A percentile compares a stretch with the other conserved stretches of the same genome.
These are phyloP conservation scores for Syzygium jambos DNA, from an alignment of 345 rosid genomes.

Conservation along the genomic window DNA sequence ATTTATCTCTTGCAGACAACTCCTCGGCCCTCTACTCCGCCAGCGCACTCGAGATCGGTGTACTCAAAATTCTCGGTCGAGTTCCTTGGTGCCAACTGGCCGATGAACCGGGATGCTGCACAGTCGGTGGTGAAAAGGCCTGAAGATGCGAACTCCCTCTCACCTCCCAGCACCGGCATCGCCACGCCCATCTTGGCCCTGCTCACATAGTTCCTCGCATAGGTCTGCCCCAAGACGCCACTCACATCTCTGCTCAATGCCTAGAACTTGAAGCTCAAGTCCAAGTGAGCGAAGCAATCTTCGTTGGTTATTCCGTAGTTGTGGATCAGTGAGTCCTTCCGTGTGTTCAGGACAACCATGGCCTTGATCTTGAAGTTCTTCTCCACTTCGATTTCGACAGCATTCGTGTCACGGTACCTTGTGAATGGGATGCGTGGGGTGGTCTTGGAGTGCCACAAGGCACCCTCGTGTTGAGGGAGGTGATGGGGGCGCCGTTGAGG, in stretches of 20 bases:
- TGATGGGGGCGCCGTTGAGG: slow-evolving; percentile 11
- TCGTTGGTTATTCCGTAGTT: slow-evolving; percentile 22
- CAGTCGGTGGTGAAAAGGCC: slow-evolving; percentile 48
- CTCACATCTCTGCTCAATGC: slow-evolving; percentile 33
- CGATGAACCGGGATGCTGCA: slow-evolving; percentile 6
- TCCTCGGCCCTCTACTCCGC: slow-evolving; percentile 6
- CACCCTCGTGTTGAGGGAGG: slow-evolving; percentile 8
- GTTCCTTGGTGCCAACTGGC: neutral
- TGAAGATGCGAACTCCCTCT: slow-evolving; percentile 37
- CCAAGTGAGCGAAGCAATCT: slow-evolving; percentile 67
- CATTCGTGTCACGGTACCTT: slow-evolving; percentile 1
- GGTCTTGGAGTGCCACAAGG: slow-evolving; percentile 1
- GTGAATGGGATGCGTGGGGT: slow-evolving; percentile 4
- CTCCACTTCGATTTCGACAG: slow-evolving; percentile 5
- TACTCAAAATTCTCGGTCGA: slow-evolving; percentile 1
- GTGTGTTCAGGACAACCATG: slow-evolving; percentile 13
- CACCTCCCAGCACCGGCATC: slow-evolving; percentile 67
- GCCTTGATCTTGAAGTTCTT: slow-evolving; percentile 14
- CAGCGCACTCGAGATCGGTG: slow-evolving; percentile 3
- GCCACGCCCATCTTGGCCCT: slow-evolving; percentile 42
- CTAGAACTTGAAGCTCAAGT: slow-evolving; percentile 53
- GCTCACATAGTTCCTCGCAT: slow-evolving; percentile 37
- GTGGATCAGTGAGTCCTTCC: slow-evolving; percentile 13
- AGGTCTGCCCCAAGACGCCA: slow-evolving; percentile 62
- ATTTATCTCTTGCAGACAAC: slow-evolving; percentile 21